Percentiles rank a stretch among this genome's conserved stretches.
These are phyloP conservation scores for Globisporangium paddicum DNA, from an alignment of 352 stramenopile species.

Conservation along the genomic window DNA sequence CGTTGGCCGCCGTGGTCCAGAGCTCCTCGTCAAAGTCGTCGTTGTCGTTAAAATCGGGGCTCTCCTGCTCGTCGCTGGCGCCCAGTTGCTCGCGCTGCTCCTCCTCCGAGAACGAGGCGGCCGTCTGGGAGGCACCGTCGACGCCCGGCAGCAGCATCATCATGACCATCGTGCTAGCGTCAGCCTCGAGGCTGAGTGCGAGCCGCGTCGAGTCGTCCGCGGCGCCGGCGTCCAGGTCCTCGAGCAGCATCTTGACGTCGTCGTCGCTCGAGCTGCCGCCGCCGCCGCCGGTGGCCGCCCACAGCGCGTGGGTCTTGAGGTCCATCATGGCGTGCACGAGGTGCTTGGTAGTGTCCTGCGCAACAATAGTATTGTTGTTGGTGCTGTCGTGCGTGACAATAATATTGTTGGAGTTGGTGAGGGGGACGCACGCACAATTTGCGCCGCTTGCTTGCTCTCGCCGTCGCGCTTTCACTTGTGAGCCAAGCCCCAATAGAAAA, in stretches of 20 bases:
- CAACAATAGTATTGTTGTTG: too few relatives aligned
- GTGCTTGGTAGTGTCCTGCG: too few relatives aligned
- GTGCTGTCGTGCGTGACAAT: neutral
- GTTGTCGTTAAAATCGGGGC: conserved; percentile 11
- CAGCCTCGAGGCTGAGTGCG: conserved; percentile 13
- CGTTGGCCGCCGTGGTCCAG: conserved; percentile 7
- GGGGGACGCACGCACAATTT: neutral
- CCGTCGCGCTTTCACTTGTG: neutral
- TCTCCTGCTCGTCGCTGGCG: conserved; percentile 6
- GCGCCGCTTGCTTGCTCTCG: neutral
- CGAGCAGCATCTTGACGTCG: conserved; percentile 10
- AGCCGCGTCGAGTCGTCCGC: neutral
- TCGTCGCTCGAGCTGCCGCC: neutral
- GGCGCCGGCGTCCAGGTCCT: conserved; percentile 3
- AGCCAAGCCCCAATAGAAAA: neutral
- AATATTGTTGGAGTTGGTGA: too few relatives aligned
- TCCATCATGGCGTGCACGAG: conserved; percentile 13
- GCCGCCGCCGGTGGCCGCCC: neutral
- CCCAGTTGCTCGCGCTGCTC: conserved; percentile 10
- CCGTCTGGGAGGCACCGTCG: neutral
- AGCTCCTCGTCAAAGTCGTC: conserved; percentile 15
- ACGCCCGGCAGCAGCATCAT: conserved; percentile 12
- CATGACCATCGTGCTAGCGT: conserved; percentile 11
- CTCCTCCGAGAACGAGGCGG: conserved; percentile 9
- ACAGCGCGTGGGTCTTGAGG: conserved; percentile 1